These are phyloP conservation scores for Lolium multiflorum DNA, from an alignment of 176 grass and related monocot genomes.

Conservation along the genomic window DNA sequence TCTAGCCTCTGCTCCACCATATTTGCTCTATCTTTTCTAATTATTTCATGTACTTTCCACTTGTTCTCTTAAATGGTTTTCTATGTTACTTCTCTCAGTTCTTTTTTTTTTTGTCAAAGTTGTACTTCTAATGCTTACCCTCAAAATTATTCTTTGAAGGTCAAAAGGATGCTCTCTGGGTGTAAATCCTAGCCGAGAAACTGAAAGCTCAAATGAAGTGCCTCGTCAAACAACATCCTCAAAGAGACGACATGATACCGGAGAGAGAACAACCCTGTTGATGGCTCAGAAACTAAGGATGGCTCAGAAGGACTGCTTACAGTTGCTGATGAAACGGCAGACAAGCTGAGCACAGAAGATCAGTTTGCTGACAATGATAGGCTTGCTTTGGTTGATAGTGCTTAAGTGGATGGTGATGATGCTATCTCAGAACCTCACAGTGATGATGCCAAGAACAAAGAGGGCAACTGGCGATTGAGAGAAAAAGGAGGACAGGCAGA, in stretches of 20 bases:
- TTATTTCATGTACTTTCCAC: slow-evolving; percentile 9
- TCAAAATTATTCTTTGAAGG: slow-evolving; percentile 44
- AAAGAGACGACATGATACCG: slow-evolving; percentile 43
- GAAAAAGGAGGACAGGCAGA: slow-evolving; percentile 89
- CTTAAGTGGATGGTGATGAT: slow-evolving; percentile 70
- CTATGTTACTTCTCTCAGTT: neutral
- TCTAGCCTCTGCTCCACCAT: neutral
- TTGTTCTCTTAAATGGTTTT: slow-evolving; percentile 30
- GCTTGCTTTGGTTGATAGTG: slow-evolving; percentile 65
- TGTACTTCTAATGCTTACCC: slow-evolving; percentile 33
- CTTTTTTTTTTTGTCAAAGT: slow-evolving; percentile 8
- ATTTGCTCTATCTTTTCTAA: slow-evolving; percentile 14
- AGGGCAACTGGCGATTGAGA: slow-evolving; percentile 67
- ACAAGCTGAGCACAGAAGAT: slow-evolving; percentile 71
- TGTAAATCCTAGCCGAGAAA: slow-evolving; percentile 40
- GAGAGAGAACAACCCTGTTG: slow-evolving; percentile 59
- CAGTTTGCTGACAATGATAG: slow-evolving; percentile 57
- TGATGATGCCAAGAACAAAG: slow-evolving; percentile 60
- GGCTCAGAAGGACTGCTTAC: slow-evolving; percentile 54
- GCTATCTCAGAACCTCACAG: slow-evolving; percentile 61
- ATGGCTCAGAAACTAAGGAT: slow-evolving; percentile 63
- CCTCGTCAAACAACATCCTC: slow-evolving; percentile 53
- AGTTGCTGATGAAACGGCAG: slow-evolving; percentile 49
- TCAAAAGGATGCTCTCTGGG: slow-evolving; percentile 50
- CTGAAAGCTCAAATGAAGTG: slow-evolving; percentile 56